Evolutionary conservation across 768 basidiomycete genomes (phyloP).

Genomic region (Leccinum rimulosum): DNA sequence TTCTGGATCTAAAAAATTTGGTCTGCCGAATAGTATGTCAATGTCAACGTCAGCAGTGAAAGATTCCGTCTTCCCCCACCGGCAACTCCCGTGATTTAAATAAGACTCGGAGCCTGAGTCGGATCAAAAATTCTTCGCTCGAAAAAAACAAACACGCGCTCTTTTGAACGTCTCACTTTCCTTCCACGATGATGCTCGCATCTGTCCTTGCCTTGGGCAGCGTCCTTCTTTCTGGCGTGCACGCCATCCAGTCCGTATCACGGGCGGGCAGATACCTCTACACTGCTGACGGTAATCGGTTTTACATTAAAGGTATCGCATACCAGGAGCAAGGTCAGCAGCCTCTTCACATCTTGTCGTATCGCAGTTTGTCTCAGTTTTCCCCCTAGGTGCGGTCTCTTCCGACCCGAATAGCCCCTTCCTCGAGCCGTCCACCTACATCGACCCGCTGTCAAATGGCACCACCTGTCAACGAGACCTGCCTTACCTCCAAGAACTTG

Average conservation of each 20-base stretch:
- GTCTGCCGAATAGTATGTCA: no score
- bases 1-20: conserved; percentile 4
- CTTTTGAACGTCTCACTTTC: conserved; percentile 4
- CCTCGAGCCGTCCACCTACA: conserved; percentile 68
- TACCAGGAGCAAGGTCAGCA: conserved; percentile 77
- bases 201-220: conserved; percentile 37
- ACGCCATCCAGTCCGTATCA: conserved; percentile 68
- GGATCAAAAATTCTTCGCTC: not conserved
- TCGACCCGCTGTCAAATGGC: conserved; percentile 72
- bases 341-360: not conserved
- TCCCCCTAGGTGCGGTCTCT: conserved; percentile 34
- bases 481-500: conserved; percentile 70
- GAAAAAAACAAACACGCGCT: not conserved
- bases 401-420: conserved; percentile 57
- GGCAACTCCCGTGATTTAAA: not conserved
- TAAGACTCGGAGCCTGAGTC: not conserved
- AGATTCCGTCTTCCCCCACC: not conserved
- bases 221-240: conserved; percentile 46
- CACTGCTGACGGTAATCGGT: conserved; percentile 66
- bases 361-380: not conserved
- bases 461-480: conserved; percentile 75
- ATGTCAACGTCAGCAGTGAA: not conserved
- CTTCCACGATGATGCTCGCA: conserved; percentile 26
- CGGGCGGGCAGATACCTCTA: conserved; percentile 82
- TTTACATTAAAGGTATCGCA: conserved; percentile 86